A percentile compares a stretch with the other conserved stretches of the same genome.
phyloP scores from a whole-genome alignment of 192 early-diverging fungal genomes.

The Coemansia sp. region DNA sequence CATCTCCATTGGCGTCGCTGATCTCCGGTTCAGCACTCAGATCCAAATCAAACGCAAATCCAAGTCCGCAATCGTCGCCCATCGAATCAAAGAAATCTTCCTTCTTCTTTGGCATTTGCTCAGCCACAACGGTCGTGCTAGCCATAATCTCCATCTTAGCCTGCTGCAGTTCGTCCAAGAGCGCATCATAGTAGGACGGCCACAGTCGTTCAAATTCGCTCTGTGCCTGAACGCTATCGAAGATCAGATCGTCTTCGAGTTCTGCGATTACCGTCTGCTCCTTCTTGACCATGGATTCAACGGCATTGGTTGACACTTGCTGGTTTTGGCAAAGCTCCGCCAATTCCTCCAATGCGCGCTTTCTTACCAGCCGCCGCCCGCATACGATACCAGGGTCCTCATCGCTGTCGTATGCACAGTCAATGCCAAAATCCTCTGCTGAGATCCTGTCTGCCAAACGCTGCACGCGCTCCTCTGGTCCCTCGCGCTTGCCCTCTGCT shows the following conservation, averaged over 20 bases:
- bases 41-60: conserved; percentile 4
- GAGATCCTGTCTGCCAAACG: neutral
- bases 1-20: neutral
- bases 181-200: conserved; percentile 19
- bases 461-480: neutral
- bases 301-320: neutral
- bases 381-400: conserved; percentile 15
- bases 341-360: conserved; percentile 15
- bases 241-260: conserved; percentile 23
- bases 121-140: neutral
- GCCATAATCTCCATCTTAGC: neutral
- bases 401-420: conserved; percentile 18
- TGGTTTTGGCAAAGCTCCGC: conserved; percentile 1
- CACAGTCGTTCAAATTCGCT: conserved; percentile 17
- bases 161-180: conserved; percentile 15
- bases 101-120: neutral
- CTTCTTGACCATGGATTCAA: neutral
- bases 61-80: conserved; percentile 7
- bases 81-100: conserved; percentile 3
- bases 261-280: neutral
- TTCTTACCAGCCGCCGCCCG: conserved; percentile 9
- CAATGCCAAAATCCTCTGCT: neutral
- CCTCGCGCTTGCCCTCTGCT: no score
- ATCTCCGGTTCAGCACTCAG: neutral
- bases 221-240: neutral